Conservation (phyloP, 1,284 basidiomycete genomes). For the Tylopilus sp. region DNA sequence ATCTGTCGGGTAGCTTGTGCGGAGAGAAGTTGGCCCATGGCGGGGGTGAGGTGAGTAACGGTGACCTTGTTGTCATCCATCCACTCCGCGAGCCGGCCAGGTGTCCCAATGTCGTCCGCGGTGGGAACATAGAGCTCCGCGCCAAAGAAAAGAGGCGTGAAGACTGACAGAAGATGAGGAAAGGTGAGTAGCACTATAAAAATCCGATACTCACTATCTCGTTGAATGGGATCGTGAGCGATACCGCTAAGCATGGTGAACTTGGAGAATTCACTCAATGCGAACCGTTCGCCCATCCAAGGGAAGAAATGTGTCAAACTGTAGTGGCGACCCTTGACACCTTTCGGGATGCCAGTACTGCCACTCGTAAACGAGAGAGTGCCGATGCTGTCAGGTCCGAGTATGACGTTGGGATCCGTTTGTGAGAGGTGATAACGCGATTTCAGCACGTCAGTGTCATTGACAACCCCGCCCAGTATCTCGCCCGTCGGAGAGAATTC, state of each 20-base stretch:
- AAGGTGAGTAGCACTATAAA: slow-evolving; percentile 12
- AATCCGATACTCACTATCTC: slow-evolving; percentile 85
- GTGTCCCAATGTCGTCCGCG: slow-evolving; percentile 97
- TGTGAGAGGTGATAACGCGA: slow-evolving; percentile 66
- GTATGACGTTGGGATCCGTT: slow-evolving; percentile 82
- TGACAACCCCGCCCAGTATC: slow-evolving; percentile 73
- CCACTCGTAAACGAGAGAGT: slow-evolving; percentile 98
- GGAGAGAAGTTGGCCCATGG: slow-evolving; percentile 99
- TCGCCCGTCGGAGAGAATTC: slow-evolving; percentile 74
- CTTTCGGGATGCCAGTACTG: slow-evolving; percentile 98
- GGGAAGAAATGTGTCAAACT: slow-evolving; percentile 99
- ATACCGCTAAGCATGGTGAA: slow-evolving; percentile 99
- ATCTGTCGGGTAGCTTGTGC: slow-evolving; percentile 95
- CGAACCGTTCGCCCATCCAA: slow-evolving; percentile 97
- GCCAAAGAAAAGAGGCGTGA: slow-evolving; percentile 98
- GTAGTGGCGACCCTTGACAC: slow-evolving; percentile 95
- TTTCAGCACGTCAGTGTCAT: slow-evolving; percentile 65
- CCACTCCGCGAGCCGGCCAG: slow-evolving; percentile 98
- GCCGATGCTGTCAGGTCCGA: slow-evolving; percentile 96
- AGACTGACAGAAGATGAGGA: slow-evolving; percentile 68
- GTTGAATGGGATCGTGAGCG: slow-evolving; percentile 98
- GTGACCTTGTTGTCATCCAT: slow-evolving; percentile 94
- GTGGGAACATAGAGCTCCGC: slow-evolving; percentile 97
- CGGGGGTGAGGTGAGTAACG: slow-evolving; percentile 96
- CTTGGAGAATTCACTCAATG: slow-evolving; percentile 79